Conservation (phyloP, 2,329 filamentous ascomycete genomes). For the Tolypocladium guangdongense region DNA sequence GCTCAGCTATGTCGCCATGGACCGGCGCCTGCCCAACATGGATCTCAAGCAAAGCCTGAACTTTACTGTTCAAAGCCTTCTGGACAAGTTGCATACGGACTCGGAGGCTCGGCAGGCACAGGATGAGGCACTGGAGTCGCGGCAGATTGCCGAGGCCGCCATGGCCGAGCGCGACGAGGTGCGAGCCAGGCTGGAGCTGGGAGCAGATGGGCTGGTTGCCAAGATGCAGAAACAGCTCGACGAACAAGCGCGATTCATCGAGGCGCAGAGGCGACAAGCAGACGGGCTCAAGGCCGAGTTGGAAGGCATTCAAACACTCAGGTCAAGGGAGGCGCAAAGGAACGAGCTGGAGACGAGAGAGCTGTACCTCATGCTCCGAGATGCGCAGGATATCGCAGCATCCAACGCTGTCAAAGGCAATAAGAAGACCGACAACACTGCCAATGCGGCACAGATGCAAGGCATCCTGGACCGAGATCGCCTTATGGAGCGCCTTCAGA, state of each 20-base stretch:
- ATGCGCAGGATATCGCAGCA: constrained; percentile 91
- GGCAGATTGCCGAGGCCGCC: constrained; percentile 88
- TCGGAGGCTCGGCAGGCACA: constrained; percentile 85
- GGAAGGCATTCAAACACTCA: constrained; percentile 72
- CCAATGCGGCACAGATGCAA: constrained; percentile 68
- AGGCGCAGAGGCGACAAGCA: constrained; percentile 75
- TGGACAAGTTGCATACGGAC: constrained; percentile 95
- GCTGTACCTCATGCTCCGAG: constrained; percentile 93
- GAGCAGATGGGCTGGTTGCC: constrained; percentile 84
- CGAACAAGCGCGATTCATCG: constrained; percentile 83
- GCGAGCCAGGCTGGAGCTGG: constrained; percentile 76
- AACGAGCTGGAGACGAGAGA: constrained; percentile 95
- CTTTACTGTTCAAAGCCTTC: constrained; percentile 88
- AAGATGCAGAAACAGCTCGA: constrained; percentile 92
- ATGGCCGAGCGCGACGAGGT: constrained; percentile 96
- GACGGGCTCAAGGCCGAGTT: constrained; percentile 85
- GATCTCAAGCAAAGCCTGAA: constrained; percentile 96
- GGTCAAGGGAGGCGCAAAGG: constrained; percentile 82
- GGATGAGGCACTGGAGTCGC: constrained; percentile 81
- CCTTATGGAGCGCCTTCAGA: constrained; percentile 88
- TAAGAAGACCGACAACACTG: constrained; percentile 42
- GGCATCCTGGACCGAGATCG: constrained; percentile 88
- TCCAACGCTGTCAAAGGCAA: constrained; percentile 59
- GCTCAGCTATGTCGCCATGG: constrained; percentile 98
- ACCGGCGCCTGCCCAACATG: constrained; percentile 87